Evolutionary conservation across 257 asterid genomes (phyloP).

Genomic region (Solanum medicagineum): DNA sequence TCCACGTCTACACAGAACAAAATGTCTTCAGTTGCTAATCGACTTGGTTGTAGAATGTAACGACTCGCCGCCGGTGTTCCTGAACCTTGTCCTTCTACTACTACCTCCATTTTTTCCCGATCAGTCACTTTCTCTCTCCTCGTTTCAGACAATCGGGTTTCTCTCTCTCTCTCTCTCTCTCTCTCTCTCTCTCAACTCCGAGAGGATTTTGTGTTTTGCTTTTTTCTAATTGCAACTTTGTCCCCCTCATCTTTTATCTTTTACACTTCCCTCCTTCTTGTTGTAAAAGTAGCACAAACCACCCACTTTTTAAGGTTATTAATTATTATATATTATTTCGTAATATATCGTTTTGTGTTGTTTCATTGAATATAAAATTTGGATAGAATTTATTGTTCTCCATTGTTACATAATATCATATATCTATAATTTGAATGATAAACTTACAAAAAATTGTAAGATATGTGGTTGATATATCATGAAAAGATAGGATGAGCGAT

Average conservation of each 20-base stretch:
- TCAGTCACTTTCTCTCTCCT: neutral
- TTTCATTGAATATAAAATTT: too few species aligned
- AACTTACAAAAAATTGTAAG: too few species aligned
- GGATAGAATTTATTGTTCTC: too few species aligned
- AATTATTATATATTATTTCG: too few species aligned
- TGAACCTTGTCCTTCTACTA: conserved; percentile 19
- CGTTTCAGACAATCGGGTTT: neutral
- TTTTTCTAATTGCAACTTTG: too few species aligned
- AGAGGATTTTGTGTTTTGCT: neutral
- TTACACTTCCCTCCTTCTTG: neutral
- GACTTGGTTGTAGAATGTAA: conserved; percentile 29
- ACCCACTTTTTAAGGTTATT: too few species aligned
- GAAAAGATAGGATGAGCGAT: too few species aligned
- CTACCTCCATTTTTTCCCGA: conserved; percentile 24
- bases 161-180: neutral
- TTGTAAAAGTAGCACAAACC: too few species aligned
- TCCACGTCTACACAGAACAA: conserved; percentile 83
- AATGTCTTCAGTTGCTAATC: conserved; percentile 60
- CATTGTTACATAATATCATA: too few species aligned
- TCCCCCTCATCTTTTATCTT: neutral
- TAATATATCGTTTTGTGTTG: too few species aligned
- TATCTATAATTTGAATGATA: too few species aligned
- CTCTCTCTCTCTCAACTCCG: neutral
- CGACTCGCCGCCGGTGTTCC: conserved; percentile 11
- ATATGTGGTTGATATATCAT: too few species aligned